These are phyloP conservation scores for Pleurotus pulmonarius DNA, from an alignment of 768 basidiomycete genomes.

Conservation along the genomic window DNA sequence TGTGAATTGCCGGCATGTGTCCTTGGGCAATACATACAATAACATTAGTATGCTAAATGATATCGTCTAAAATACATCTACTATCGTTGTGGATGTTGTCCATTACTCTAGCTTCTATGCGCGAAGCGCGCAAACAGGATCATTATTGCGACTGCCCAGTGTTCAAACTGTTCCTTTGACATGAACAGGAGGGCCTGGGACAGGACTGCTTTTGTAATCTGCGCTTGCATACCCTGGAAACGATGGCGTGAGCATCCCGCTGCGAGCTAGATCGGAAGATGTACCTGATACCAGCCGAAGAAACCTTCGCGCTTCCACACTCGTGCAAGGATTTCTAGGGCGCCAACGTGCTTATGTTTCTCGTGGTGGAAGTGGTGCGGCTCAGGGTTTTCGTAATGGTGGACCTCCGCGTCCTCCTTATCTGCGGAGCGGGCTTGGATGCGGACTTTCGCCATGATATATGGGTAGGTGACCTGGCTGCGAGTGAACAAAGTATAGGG, in stretches of 20 bases:
- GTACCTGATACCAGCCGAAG: slow-evolving; percentile 92
- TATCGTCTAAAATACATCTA: no score
- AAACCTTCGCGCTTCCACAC: slow-evolving; percentile 79
- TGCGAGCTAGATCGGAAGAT: slow-evolving; percentile 15
- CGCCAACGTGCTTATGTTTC: slow-evolving; percentile 58
- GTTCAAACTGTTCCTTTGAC: slow-evolving; percentile 96
- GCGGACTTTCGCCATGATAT: slow-evolving; percentile 95
- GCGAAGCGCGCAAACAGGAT: slow-evolving; percentile 42
- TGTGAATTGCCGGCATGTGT: no score
- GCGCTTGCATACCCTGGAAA: slow-evolving; percentile 87
- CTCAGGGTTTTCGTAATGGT: slow-evolving; percentile 32
- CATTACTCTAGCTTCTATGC: slow-evolving; percentile 6
- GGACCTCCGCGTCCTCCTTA: slow-evolving; percentile 40
- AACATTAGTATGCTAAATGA: no score
- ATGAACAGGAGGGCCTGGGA: slow-evolving; percentile 95
- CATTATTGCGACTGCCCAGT: slow-evolving; percentile 76
- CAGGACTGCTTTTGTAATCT: slow-evolving; percentile 92
- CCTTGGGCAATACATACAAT: no score
- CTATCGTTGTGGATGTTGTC: no score
- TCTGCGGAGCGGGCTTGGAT: slow-evolving; percentile 82
- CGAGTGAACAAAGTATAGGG: neutral
- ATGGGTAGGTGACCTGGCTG: slow-evolving; percentile 84
- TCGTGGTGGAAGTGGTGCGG: slow-evolving; percentile 36
- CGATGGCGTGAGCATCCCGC: neutral
- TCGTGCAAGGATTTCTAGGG: slow-evolving; percentile 68